A percentile compares a stretch with the other conserved stretches of the same genome.
These are phyloP conservation scores for Suillus alpinus DNA, from an alignment of 768 basidiomycete genomes.

Conservation along the genomic window DNA sequence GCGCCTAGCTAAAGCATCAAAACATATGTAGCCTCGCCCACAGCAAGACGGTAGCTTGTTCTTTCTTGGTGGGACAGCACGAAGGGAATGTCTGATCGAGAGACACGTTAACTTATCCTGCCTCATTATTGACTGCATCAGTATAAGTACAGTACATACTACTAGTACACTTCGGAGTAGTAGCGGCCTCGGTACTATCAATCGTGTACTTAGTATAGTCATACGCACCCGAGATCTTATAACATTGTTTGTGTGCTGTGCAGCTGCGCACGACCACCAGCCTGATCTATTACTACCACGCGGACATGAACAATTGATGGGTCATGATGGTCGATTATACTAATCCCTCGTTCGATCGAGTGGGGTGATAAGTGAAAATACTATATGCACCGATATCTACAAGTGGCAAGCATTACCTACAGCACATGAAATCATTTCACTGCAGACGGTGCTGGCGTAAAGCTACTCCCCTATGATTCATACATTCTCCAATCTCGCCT, in stretches of 20 bases:
- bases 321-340: background rate
- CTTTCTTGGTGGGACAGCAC: background rate
- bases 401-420: background rate
- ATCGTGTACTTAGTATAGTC: background rate
- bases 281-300: background rate
- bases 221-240: background rate
- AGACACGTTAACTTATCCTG: background rate
- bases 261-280: background rate
- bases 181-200: too few relatives aligned
- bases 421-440: background rate
- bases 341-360: background rate
- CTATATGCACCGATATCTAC: background rate
- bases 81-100: background rate
- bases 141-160: background rate
- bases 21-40: too few relatives aligned
- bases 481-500: background rate
- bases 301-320: slow-evolving; percentile 1
- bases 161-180: background rate
- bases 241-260: background rate
- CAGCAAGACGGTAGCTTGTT: too few relatives aligned
- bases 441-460: background rate
- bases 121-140: background rate
- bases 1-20: too few relatives aligned
- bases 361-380: background rate
- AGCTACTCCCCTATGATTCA: background rate